Conservation (phyloP, 169 alveolate species). For the Eimeria acervulina region DNA sequence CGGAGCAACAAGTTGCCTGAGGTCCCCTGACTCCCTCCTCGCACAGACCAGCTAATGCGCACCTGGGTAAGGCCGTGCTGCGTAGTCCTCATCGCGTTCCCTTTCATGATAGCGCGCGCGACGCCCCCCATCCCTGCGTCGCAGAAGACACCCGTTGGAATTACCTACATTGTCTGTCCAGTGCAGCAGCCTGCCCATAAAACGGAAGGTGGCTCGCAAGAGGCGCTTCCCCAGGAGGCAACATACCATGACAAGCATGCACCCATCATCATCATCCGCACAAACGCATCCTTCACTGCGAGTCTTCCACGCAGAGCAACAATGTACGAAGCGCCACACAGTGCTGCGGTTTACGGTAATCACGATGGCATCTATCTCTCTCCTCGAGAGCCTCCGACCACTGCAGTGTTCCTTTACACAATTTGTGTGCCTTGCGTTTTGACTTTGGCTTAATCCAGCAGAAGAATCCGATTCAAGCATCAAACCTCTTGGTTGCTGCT, state of each 20-base stretch:
- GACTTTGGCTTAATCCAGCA: conserved; percentile 56
- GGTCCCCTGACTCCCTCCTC: background rate
- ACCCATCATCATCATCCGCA: conserved; percentile 49
- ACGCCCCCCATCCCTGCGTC: conserved; percentile 66
- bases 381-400: conserved; percentile 46
- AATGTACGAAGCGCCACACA: background rate
- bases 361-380: conserved; percentile 3
- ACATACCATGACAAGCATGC: conserved; percentile 65
- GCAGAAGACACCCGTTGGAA: background rate
- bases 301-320: conserved; percentile 62
- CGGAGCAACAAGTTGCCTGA: background rate
- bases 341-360: background rate
- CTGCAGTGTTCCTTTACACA: conserved; percentile 62
- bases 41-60: background rate
- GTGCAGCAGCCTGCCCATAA: background rate
- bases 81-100: conserved; percentile 55
- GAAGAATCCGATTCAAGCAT: background rate
- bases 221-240: conserved; percentile 46
- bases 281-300: conserved; percentile 16
- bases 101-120: conserved; percentile 39
- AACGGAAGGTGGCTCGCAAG: background rate
- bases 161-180: background rate
- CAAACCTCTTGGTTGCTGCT: conserved; percentile 34
- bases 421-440: conserved; percentile 3
- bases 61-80: conserved; percentile 21